These are phyloP conservation scores for Hemisphaericaspora subhashii DNA, from an alignment of 1,139 yeast genomes.

Conservation along the genomic window DNA sequence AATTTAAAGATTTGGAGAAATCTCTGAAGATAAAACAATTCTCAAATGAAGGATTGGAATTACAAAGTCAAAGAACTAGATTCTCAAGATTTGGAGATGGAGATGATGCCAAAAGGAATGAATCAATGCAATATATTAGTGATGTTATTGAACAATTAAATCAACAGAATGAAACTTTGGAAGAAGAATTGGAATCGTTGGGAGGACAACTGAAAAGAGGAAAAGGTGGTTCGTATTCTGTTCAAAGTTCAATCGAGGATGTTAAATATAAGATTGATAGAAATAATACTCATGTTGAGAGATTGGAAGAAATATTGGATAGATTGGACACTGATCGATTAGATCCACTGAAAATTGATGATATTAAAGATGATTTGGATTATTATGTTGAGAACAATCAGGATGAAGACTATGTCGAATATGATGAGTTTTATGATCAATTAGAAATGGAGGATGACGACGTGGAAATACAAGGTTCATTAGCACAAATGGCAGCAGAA, in stretches of 20 bases:
- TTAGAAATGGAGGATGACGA: slow-evolving; percentile 67
- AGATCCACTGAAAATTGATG: slow-evolving; percentile 78
- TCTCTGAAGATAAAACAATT: slow-evolving; percentile 94
- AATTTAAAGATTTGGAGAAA: slow-evolving; percentile 93
- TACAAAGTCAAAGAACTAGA: slow-evolving; percentile 47
- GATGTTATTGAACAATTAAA: slow-evolving; percentile 79
- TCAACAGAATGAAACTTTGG: slow-evolving; percentile 77
- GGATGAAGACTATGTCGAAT: slow-evolving; percentile 95
- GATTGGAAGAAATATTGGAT: slow-evolving; percentile 75
- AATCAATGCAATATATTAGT: slow-evolving; percentile 70
- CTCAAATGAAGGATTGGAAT: slow-evolving; percentile 88
- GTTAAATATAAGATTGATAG: slow-evolving; percentile 67
- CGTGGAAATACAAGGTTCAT: slow-evolving; percentile 17
- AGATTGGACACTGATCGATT: slow-evolving; percentile 80
- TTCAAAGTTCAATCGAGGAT: slow-evolving; percentile 58
- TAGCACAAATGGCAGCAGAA: slow-evolving; percentile 38
- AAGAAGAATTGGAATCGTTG: slow-evolving; percentile 70
- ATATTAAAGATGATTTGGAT: slow-evolving; percentile 84
- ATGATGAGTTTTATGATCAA: slow-evolving; percentile 89
- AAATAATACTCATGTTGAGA: slow-evolving; percentile 75
- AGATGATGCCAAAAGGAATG: slow-evolving; percentile 73
- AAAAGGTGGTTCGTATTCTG: slow-evolving; percentile 27
- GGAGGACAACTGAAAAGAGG: slow-evolving; percentile 49
- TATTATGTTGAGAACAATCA: slow-evolving; percentile 94
- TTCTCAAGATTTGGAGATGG: slow-evolving; percentile 56